These are phyloP conservation scores for Komagataella pastoris DNA, from an alignment of 805 yeast species.

Conservation along the genomic window DNA sequence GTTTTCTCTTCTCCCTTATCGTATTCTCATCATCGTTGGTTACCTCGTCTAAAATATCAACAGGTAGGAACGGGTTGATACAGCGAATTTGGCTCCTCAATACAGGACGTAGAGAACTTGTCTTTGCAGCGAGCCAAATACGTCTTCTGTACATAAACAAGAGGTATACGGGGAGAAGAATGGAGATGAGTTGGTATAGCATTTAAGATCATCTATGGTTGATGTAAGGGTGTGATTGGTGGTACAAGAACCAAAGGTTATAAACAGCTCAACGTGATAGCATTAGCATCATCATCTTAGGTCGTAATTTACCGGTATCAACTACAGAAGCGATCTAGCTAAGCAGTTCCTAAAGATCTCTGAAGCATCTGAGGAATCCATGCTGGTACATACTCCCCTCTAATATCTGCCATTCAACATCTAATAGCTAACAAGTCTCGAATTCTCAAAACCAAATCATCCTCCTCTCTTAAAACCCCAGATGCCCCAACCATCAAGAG, in stretches of 20 bases:
- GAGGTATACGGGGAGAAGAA: not conserved
- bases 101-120: not conserved
- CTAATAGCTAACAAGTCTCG: not conserved
- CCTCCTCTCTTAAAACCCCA: not conserved
- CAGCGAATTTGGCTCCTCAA: not conserved
- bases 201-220: not conserved
- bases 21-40: constrained; percentile 19
- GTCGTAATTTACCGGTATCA: not conserved
- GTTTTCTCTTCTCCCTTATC: constrained; percentile 16
- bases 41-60: constrained; percentile 25
- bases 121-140: not conserved
- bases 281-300: too few species aligned
- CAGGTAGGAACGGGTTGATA: constrained; percentile 26
- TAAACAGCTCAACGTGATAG: not conserved
- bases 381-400: not conserved
- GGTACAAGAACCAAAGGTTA: not conserved
- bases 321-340: not conserved
- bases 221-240: not conserved
- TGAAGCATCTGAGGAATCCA: not conserved
- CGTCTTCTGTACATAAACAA: not conserved
- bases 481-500: not conserved
- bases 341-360: not conserved
- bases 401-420: not conserved
- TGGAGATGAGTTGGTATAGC: too few species aligned
- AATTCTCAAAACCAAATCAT: not conserved